Conservation (phyloP, 2,329 filamentous ascomycete species). For the Fusarium armeniacum region DNA sequence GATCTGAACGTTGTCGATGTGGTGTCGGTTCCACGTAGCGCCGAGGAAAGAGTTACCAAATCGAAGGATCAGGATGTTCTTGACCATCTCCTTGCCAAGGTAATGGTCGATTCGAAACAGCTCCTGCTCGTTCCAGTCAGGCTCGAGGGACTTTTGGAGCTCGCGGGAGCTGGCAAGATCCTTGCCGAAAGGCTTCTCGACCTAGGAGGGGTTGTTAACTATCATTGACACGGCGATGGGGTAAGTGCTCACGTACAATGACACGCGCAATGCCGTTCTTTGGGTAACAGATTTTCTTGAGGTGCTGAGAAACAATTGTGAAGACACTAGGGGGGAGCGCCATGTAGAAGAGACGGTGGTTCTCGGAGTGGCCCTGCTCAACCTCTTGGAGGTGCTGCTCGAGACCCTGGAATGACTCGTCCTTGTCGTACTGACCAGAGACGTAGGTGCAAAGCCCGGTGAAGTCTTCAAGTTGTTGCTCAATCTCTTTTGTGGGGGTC, state of each 20-base stretch:
- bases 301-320: slow-evolving; percentile 95
- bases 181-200: slow-evolving; percentile 99
- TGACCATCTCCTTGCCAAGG: slow-evolving; percentile 99
- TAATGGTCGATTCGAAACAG: slow-evolving; percentile 99
- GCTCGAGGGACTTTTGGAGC: slow-evolving; percentile 93
- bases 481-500: slow-evolving; percentile 96
- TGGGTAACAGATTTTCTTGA: slow-evolving; percentile 98
- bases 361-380: slow-evolving; percentile 85
- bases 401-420: slow-evolving; percentile 90
- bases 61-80: slow-evolving; percentile 97
- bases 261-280: slow-evolving; percentile 90
- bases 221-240: not conserved
- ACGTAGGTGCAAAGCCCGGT: slow-evolving; percentile 90
- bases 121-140: slow-evolving; percentile 99
- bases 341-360: slow-evolving; percentile 99
- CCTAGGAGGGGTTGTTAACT: slow-evolving; percentile 65
- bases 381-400: slow-evolving; percentile 88
- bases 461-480: slow-evolving; percentile 95
- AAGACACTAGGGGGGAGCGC: slow-evolving; percentile 97
- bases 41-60: slow-evolving; percentile 99
- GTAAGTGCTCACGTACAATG: slow-evolving; percentile 70
- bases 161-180: slow-evolving; percentile 94
- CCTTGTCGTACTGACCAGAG: slow-evolving; percentile 97
- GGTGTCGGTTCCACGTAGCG: slow-evolving; percentile 98
- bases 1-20: slow-evolving; percentile 99